Evolutionary conservation across 352 stramenopile species (phyloP), one percentile per base, ranked within the genome.

Genomic region (Phytophthora hybrid): DNA sequence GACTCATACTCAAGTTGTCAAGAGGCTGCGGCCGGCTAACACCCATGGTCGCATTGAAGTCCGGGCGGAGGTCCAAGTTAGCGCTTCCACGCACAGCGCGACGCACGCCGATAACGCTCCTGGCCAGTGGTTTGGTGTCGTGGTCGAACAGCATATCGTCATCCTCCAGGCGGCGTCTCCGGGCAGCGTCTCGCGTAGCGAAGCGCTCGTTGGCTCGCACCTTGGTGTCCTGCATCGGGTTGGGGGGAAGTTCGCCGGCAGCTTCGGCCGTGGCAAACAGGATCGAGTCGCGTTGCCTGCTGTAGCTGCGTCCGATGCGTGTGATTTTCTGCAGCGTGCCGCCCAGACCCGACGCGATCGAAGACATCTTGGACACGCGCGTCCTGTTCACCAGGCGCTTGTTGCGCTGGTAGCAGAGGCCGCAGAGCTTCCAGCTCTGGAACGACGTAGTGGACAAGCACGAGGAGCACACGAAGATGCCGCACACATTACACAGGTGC

Each of bases 371-470:
- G 21, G 84, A 87, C 26, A 89, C 74, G 13, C 80, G 76, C 57
- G 83, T 84, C 34, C 85, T 81, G 60, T 84, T 82, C 23, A 91
- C 81, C 18, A 93, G 77, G 2, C 69, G 71, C 63, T 91, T 83
- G 71, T 91, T 91, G 26, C 85, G 81, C 46, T 86, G 77, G 49
- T 86, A 93, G 66, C 85, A 93, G 41, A 88, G 71, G 5, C 66
- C 76, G 29, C 85, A 93, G 44, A 91, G 77, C 39, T 85, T 82
- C 85, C 85, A 91, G 39, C 59, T 77, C 71, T 87, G 82, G 69
- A 91, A 88, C 34, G 88, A 83, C n/a, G 85, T 91, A 2, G 79
- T 71, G 10, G 80, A 88, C 49, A 86, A 70, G 72, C 85, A 93
- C 41, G 80, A 81, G 19, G 79, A 81, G 61, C 85, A 91, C 31